phyloP scores from a whole-genome alignment of 1,284 basidiomycete species.

The Ustilago shanxiensis region DNA sequence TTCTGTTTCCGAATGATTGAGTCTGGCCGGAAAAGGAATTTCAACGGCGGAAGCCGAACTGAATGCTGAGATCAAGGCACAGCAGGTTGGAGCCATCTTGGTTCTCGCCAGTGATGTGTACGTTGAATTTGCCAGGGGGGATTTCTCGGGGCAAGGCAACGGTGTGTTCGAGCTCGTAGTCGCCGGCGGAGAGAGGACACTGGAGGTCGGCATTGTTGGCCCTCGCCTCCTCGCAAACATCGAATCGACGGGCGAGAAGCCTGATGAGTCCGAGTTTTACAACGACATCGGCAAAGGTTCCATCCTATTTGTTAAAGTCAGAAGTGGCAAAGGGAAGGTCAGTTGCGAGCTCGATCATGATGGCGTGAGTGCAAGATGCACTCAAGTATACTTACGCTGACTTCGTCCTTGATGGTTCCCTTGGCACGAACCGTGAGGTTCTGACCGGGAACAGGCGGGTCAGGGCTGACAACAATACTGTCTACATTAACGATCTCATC shows the following conservation, averaged over 20 bases:
- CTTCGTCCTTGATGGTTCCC: slow-evolving; percentile 51
- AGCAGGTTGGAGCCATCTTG: slow-evolving; percentile 82
- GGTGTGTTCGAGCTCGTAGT: slow-evolving; percentile 65
- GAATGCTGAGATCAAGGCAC: slow-evolving; percentile 82
- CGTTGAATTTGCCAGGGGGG: slow-evolving; percentile 77
- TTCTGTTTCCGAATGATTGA: background rate
- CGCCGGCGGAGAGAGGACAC: slow-evolving; percentile 62
- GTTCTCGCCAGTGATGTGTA: slow-evolving; percentile 81
- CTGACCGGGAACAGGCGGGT: slow-evolving; percentile 65
- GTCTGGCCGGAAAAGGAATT: too few relatives aligned
- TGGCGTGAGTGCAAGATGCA: background rate
- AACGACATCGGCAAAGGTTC: slow-evolving; percentile 62
- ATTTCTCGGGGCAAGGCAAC: slow-evolving; percentile 65
- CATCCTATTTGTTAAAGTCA: slow-evolving; percentile 40
- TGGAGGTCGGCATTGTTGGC: slow-evolving; percentile 64
- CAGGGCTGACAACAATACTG: slow-evolving; percentile 60
- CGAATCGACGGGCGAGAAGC: slow-evolving; percentile 59
- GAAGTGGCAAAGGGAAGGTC: background rate
- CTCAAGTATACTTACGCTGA: slow-evolving; percentile 57
- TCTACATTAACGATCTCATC: slow-evolving; percentile 56
- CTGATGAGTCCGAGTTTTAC: slow-evolving; percentile 67
- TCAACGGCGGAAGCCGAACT: slow-evolving; percentile 68
- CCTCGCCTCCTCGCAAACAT: slow-evolving; percentile 64
- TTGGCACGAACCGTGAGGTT: slow-evolving; percentile 65
- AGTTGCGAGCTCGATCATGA: background rate